A percentile compares a stretch with the other conserved stretches of the same genome.
phyloP scores from a whole-genome alignment of 2,329 filamentous ascomycete genomes.

The Trichophyton equinum region DNA sequence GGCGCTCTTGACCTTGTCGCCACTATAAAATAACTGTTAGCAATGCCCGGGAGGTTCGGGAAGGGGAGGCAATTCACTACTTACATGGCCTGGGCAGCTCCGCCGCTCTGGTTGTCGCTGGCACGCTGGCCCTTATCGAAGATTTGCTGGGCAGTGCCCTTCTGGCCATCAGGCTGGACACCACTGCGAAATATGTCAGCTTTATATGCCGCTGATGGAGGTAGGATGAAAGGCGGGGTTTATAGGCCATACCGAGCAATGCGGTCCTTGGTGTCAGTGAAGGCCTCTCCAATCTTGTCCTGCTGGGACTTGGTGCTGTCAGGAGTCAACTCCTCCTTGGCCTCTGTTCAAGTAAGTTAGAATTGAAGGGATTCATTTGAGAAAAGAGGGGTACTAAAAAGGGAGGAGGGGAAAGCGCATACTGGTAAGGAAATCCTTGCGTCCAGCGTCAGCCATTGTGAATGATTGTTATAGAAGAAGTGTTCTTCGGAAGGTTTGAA shows the following conservation, averaged over 20 bases:
- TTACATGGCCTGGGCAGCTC: constrained; percentile 30
- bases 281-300: constrained; percentile 45
- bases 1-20: constrained; percentile 34
- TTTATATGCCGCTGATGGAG: not conserved
- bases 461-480: constrained; percentile 2
- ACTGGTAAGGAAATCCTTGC: constrained; percentile 49
- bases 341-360: constrained; percentile 29
- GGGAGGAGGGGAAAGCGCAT: constrained; percentile 16
- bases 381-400: not conserved
- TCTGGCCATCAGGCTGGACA: constrained; percentile 40
- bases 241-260: constrained; percentile 32
- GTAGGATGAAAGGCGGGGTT: no score
- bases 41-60: not conserved
- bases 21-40: constrained; percentile 17
- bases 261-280: constrained; percentile 46
- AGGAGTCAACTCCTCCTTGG: constrained; percentile 45
- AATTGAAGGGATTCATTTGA: not conserved
- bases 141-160: constrained; percentile 42
- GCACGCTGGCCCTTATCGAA: constrained; percentile 39
- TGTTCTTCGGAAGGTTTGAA: not conserved
- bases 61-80: constrained; percentile 10
- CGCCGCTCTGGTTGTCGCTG: constrained; percentile 33
- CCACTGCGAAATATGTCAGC: constrained; percentile 23
- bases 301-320: constrained; percentile 49
- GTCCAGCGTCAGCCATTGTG: constrained; percentile 49